Percentiles rank a stretch among this genome's conserved stretches.
Conservation (phyloP, 257 asterid genomes). For the Rhazya stricta region DNA sequence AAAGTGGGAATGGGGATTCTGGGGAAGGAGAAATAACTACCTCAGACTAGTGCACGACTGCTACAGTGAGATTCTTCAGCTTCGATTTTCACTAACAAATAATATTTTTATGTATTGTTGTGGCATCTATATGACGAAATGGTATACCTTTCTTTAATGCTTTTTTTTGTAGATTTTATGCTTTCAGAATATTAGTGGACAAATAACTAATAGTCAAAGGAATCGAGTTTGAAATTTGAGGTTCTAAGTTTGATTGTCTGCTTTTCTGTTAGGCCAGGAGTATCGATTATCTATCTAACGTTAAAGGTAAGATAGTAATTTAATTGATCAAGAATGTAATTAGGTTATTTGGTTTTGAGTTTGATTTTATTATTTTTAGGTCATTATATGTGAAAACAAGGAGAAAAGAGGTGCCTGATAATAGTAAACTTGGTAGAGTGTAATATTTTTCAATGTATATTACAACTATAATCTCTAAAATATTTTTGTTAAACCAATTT, state of each 20-base stretch:
- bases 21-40: background rate
- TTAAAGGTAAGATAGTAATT: no score
- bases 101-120: background rate
- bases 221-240: background rate
- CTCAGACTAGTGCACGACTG: background rate
- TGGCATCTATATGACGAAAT: constrained; percentile 1
- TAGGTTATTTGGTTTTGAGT: no score
- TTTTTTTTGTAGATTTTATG: background rate
- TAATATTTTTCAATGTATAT: no score
- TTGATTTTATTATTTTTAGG: no score
- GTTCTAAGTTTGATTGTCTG: background rate
- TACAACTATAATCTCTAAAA: no score
- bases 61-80: constrained; percentile 7
- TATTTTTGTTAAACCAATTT: no score
- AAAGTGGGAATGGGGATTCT: background rate
- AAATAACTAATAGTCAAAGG: background rate
- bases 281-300: no score
- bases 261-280: no score
- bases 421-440: no score
- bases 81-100: background rate
- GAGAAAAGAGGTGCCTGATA: no score
- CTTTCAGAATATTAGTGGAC: background rate
- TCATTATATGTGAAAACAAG: no score
- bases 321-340: no score
- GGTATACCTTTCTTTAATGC: background rate